A percentile compares a stretch with the other conserved stretches of the same genome.
phyloP scores from a whole-genome alignment of 768 basidiomycete genomes.

The Pulveroboletus sp. region DNA sequence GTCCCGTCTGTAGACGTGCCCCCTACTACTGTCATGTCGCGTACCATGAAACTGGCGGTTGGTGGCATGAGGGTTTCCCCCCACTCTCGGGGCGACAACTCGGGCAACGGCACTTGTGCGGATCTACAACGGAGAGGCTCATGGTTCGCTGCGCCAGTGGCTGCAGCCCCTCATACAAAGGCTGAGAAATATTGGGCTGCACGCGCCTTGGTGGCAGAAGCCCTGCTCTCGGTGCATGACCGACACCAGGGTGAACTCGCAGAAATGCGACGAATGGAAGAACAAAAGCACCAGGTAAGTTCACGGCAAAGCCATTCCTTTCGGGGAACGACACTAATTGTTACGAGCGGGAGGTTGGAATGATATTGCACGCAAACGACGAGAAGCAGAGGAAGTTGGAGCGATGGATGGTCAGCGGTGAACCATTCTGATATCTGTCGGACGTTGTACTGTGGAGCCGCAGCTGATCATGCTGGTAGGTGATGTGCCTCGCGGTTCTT shows the following conservation, averaged over 20 bases:
- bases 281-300: slow-evolving; percentile 45
- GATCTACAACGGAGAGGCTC: slow-evolving; percentile 7
- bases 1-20: not conserved
- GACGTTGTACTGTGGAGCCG: slow-evolving; percentile 1
- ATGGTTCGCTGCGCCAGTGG: slow-evolving; percentile 19
- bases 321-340: not conserved
- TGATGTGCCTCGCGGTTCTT: slow-evolving; percentile 20
- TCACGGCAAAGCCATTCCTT: not conserved
- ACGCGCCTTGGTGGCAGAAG: slow-evolving; percentile 62
- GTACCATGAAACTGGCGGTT: slow-evolving; percentile 29
- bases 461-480: slow-evolving; percentile 16
- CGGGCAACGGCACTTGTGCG: not conserved
- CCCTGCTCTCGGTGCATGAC: slow-evolving; percentile 46
- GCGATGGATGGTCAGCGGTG: slow-evolving; percentile 43
- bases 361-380: slow-evolving; percentile 39
- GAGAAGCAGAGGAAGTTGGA: slow-evolving; percentile 48
- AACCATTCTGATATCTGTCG: not conserved
- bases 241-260: slow-evolving; percentile 48
- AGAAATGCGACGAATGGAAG: slow-evolving; percentile 37
- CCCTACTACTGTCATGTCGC: slow-evolving; percentile 15
- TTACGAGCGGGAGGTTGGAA: slow-evolving; percentile 40
- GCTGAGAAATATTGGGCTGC: slow-evolving; percentile 64
- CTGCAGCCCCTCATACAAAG: slow-evolving; percentile 23
- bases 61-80: slow-evolving; percentile 4
- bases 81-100: not conserved